Percentiles rank a stretch among this genome's conserved stretches.
These are phyloP conservation scores for Stephania cephalantha DNA, from an alignment of 164 flowering plant species.

Conservation along the genomic window DNA sequence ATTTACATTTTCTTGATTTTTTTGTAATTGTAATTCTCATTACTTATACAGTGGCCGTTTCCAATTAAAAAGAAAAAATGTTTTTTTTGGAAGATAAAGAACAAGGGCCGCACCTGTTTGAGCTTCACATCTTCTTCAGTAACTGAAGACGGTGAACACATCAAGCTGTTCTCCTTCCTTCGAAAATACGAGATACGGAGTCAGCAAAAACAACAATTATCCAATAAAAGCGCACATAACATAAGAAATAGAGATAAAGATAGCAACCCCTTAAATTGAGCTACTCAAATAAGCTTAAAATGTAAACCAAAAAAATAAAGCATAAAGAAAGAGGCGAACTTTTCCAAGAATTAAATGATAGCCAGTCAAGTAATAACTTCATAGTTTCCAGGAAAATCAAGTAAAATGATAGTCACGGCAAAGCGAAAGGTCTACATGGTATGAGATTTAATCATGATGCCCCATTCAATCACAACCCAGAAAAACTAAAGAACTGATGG, in stretches of 20 bases:
- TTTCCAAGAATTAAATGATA: neutral
- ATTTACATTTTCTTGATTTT: too few relatives aligned
- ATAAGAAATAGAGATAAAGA: neutral
- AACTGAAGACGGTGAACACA: constrained; percentile 22
- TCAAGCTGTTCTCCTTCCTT: constrained; percentile 48
- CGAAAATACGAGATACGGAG: neutral
- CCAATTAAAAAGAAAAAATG: neutral
- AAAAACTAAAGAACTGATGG: neutral
- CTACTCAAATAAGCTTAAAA: neutral
- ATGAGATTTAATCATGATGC: neutral
- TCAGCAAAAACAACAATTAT: constrained; percentile 1
- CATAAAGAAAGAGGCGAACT: neutral
- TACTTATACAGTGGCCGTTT: neutral
- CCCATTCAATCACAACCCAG: neutral
- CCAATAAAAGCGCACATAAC: neutral
- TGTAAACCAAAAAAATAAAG: neutral
- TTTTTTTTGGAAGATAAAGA: neutral
- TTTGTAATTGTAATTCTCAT: neutral
- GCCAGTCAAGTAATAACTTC: neutral
- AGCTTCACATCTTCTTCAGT: constrained; percentile 44
- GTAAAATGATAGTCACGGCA: neutral
- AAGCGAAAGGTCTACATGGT: neutral
- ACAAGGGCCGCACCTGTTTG: constrained; percentile 45
- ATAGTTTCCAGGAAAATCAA: neutral
- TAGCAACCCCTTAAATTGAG: neutral